Conservation (phyloP, 768 basidiomycete species). For the Saitozyma podzolica region DNA sequence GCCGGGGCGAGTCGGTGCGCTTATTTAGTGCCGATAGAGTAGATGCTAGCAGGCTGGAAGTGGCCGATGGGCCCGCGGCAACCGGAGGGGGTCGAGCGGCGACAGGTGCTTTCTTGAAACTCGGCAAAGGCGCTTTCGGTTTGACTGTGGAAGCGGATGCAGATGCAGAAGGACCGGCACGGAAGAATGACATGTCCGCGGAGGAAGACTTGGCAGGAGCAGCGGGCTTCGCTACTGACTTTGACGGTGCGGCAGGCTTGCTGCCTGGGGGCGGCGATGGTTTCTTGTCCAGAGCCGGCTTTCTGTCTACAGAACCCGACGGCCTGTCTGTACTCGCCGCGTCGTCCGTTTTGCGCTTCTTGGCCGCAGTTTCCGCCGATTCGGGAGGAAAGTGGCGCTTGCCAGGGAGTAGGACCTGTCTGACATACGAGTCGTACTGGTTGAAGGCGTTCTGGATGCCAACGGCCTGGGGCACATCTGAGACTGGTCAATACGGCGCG, state of each 20-base stretch:
- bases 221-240: neutral
- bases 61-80: neutral
- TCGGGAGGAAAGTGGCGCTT: neutral
- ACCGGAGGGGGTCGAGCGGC: neutral
- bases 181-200: conserved; percentile 22
- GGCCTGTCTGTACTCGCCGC: neutral
- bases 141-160: neutral
- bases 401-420: conserved; percentile 5
- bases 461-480: neutral
- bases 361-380: conserved; percentile 4
- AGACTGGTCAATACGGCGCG: neutral
- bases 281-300: neutral
- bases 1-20: conserved; percentile 1
- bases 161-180: conserved; percentile 5
- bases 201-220: neutral
- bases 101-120: conserved; percentile 17
- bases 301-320: neutral
- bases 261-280: neutral
- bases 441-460: conserved; percentile 13
- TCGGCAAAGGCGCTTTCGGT: conserved; percentile 11
- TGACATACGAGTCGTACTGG: conserved; percentile 5
- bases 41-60: conserved; percentile 2
- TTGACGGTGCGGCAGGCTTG: neutral
- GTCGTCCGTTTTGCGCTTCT: conserved; percentile 9
- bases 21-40: neutral